Base-by-base conservation (phyloP, 495 filamentous ascomycete genomes). In the Neurospora sp. region DNA sequence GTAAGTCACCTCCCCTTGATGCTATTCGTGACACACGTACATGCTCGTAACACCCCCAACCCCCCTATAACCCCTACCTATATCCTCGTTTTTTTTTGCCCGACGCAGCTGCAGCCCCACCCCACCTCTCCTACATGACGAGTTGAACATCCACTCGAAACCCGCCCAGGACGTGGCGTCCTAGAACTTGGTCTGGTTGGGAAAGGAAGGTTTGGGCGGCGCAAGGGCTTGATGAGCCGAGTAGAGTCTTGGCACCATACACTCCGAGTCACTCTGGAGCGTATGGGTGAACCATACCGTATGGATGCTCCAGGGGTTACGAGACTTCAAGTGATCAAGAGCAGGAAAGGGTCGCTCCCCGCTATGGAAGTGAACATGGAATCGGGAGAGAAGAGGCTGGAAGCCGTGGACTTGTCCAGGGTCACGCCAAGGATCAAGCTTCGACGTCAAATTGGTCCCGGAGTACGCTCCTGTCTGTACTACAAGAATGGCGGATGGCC, bases 1-100 rank as follows among this genome's bases (percentile, higher is more conserved):
- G 96, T 99, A 91, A 97, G 96, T 94, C 69, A 22, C 69, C 76
- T 77, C 79, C 76, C 79, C 72, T 73, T 73, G 41, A 40, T 72
- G 45, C 69, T 41, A 70, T 39, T 68, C 35, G 69, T 79, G 74
- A 75, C 69, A 71, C 42, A 31, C 38, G 41, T 70, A 44, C 70
- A 42, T 40, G 45, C 8, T 65, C 44, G 31, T 70, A 45, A 39
- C 65, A 48, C 22, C 39, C n/a, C 65, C 40, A 22, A 69, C 22
- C 53, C 22, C 53, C 53, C 5, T 61, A 6, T 7, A 7, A 27
- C 53, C 53, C 53, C 27, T 61, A 3, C 22, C 53, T 35, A 16
- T 35, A 61, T 35, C 10, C 12, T 35, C 12, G 27, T 8, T 27
- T 61, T 45, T 31, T 61, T 10, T 31, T 12, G 53, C 27, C 53